Evolutionary conservation across 1,284 basidiomycete genomes (phyloP).

Genomic region (Puccinia brachypodii): DNA sequence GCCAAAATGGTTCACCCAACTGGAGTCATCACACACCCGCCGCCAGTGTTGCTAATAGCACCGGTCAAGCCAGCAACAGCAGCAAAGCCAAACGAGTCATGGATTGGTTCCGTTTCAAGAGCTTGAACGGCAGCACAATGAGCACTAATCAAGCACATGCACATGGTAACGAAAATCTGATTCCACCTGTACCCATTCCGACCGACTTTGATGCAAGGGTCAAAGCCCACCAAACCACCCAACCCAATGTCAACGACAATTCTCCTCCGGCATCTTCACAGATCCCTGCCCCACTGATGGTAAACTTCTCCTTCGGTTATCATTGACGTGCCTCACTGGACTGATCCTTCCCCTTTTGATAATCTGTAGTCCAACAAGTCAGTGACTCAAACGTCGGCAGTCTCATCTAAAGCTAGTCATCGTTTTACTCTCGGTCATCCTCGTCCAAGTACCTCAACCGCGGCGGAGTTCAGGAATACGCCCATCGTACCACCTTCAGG

Average conservation of each 20-base stretch:
- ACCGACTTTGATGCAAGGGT: constrained; percentile 20
- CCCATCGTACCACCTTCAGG: constrained; percentile 46
- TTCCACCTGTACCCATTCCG: constrained; percentile 23
- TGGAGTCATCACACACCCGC: constrained; percentile 50
- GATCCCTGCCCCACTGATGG: background rate
- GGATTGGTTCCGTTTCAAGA: constrained; percentile 66
- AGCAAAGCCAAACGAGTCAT: constrained; percentile 65
- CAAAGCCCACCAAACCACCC: background rate
- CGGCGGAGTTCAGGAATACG: constrained; percentile 43
- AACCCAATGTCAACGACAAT: background rate
- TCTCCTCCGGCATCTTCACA: background rate
- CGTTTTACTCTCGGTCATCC: constrained; percentile 49
- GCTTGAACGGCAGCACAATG: constrained; percentile 53
- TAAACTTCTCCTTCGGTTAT: too few species aligned
- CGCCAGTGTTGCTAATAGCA: constrained; percentile 24
- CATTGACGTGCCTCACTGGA: too few species aligned
- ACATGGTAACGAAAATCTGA: background rate
- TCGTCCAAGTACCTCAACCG: constrained; percentile 50
- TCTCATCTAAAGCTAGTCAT: constrained; percentile 1
- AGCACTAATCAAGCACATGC: constrained; percentile 9
- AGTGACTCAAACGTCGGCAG: constrained; percentile 2
- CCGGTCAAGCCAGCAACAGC: constrained; percentile 54
- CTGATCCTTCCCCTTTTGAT: background rate
- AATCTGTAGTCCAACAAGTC: background rate
- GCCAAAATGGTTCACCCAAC: constrained; percentile 50